These are phyloP conservation scores for Thyridium curvatum DNA, from an alignment of 2,329 filamentous ascomycete genomes.

Conservation along the genomic window DNA sequence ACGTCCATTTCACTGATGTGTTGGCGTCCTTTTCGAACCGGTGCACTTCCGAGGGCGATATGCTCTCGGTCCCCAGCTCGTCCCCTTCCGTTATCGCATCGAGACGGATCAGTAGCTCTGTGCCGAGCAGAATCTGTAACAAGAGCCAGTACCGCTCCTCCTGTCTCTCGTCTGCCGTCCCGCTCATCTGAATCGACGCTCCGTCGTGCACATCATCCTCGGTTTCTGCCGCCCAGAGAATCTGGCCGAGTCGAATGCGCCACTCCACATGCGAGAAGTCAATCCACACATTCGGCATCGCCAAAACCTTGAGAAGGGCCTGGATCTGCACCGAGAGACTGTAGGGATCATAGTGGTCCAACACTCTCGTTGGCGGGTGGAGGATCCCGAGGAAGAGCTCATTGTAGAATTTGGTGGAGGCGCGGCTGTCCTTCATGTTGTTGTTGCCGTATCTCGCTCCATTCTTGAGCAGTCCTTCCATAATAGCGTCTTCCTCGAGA, in stretches of 20 bases:
- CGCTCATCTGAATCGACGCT: conserved; percentile 42
- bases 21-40: conserved; percentile 58
- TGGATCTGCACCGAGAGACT: conserved; percentile 66
- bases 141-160: conserved; percentile 63
- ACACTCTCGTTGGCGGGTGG: conserved; percentile 47
- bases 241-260: conserved; percentile 66
- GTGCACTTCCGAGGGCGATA: conserved; percentile 50
- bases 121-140: conserved; percentile 58
- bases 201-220: conserved; percentile 48
- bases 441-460: conserved; percentile 49
- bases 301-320: conserved; percentile 59
- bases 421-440: conserved; percentile 39
- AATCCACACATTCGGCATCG: conserved; percentile 62
- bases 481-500: conserved; percentile 49
- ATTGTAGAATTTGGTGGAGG: conserved; percentile 53
- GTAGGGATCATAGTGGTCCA: conserved; percentile 52
- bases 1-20: conserved; percentile 58
- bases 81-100: conserved; percentile 57
- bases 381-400: conserved; percentile 56
- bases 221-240: conserved; percentile 46
- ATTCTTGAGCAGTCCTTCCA: conserved; percentile 53
- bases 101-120: conserved; percentile 58
- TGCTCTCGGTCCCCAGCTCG: conserved; percentile 43
- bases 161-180: conserved; percentile 42
- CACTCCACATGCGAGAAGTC: conserved; percentile 71